Percentiles rank a stretch among this genome's conserved stretches.
phyloP scores from a whole-genome alignment of 345 rosid genomes.

The Salix purpurea region DNA sequence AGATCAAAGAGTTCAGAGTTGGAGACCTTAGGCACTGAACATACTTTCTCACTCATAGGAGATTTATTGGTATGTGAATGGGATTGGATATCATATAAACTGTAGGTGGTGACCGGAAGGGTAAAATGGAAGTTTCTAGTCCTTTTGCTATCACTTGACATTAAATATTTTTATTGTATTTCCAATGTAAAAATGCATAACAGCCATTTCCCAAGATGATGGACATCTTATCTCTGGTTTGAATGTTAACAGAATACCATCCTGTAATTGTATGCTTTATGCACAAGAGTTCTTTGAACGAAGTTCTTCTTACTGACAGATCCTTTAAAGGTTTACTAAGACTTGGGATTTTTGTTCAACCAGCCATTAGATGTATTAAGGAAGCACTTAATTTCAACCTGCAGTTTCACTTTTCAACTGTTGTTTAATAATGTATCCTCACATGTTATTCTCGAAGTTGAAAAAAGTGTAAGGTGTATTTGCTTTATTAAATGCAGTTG shows the following conservation, averaged over 20 bases:
- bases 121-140: background rate
- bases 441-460: background rate
- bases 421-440: background rate
- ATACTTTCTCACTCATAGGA: background rate
- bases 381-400: background rate
- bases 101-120: background rate
- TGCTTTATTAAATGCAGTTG: background rate
- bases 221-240: background rate
- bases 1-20: background rate
- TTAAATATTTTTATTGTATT: background rate
- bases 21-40: background rate
- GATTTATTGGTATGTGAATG: background rate
- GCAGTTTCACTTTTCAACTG: background rate
- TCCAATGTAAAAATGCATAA: background rate
- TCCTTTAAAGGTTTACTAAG: background rate
- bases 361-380: background rate
- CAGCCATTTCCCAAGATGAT: background rate
- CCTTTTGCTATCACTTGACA: background rate
- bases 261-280: background rate
- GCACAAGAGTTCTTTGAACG: background rate
- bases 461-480: background rate
- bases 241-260: background rate
- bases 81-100: background rate
- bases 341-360: background rate
- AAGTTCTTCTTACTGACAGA: background rate